Base-by-base conservation (phyloP, 2,329 filamentous ascomycete genomes). In the Septoria petroselini region DNA sequence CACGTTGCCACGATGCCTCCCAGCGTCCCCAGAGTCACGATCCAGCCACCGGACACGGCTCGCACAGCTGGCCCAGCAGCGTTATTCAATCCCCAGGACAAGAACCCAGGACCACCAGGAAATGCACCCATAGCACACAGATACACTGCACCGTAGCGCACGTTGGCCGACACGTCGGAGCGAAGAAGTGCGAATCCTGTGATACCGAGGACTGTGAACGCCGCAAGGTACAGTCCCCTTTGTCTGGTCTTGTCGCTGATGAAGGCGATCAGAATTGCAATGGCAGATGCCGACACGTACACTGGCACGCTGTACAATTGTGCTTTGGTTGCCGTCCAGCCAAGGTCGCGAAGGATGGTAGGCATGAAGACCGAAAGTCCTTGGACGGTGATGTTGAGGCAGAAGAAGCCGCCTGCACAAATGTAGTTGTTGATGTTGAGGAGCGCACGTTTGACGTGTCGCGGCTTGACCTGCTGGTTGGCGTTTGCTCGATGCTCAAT, bases 331-430 rank as follows among this genome's bases (percentile, higher is more conserved):
- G 75, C 71, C 50, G 69, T 74, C 65, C 84, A 86, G n/a, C 80
- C 77, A 4, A 88, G 76, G 4, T 83, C 85, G 50, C 76, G 71
- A 27, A 88, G 83, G 15, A 62, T 52, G 0, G 84, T 85, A 1
- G 68, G 70, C 15, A 73, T 59, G 58, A 71, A 72, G 3, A 73
- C 58, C 1, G 68, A 65, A 38, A 73, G 67, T 15, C 67, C 69
- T 56, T 73, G 71, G 8, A 83, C 78, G 1, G 78, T 81, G 58
- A 82, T 76, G 65, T 82, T 82, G 68, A 80, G 77, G 58, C 75
- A 69, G 67, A 82, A 79, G 70, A 81, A 82, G 5, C 78, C 78
- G 4, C 75, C 60, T 1, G 77, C 78, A 61, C 78, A 82, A 33
- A 80, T 76, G 60, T 78, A 77, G 68, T 80, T 82, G 66, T 80